These are phyloP conservation scores for Sonneratia caseolaris DNA, from an alignment of 345 rosid genomes.

Conservation along the genomic window DNA sequence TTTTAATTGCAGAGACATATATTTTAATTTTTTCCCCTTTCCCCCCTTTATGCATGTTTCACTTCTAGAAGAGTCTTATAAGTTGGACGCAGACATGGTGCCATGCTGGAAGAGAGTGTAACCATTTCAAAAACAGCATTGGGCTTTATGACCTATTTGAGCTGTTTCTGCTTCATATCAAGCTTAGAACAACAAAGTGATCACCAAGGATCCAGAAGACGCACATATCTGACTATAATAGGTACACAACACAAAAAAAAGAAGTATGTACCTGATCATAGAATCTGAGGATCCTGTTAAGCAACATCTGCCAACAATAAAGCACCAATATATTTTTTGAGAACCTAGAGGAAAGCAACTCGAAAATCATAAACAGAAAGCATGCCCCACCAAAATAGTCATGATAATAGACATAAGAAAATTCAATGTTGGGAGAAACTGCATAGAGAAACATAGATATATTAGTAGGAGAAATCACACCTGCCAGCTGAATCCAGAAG, in stretches of 20 bases:
- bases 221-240: no score
- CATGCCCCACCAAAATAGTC: no score
- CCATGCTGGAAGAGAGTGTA: no score
- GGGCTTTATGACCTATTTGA: not conserved
- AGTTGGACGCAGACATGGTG: not conserved
- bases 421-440: not conserved
- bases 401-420: no score
- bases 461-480: constrained; percentile 16
- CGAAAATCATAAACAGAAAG: not conserved
- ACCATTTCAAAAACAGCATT: constrained; percentile 2
- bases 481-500: constrained; percentile 91
- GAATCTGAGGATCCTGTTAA: constrained; percentile 98
- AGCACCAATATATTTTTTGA: not conserved
- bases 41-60: not conserved
- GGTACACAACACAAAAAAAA: not conserved
- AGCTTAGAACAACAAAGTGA: not conserved
- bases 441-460: not conserved
- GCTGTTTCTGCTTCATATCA: not conserved
- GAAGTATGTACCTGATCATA: constrained; percentile 67
- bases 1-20: no score
- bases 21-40: no score
- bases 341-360: constrained; percentile 12
- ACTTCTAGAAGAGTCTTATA: not conserved
- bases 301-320: constrained; percentile 45
- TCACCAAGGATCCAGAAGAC: not conserved